phyloP scores from a whole-genome alignment of 805 yeast species.

The Metschnikowia peoriensis region DNA sequence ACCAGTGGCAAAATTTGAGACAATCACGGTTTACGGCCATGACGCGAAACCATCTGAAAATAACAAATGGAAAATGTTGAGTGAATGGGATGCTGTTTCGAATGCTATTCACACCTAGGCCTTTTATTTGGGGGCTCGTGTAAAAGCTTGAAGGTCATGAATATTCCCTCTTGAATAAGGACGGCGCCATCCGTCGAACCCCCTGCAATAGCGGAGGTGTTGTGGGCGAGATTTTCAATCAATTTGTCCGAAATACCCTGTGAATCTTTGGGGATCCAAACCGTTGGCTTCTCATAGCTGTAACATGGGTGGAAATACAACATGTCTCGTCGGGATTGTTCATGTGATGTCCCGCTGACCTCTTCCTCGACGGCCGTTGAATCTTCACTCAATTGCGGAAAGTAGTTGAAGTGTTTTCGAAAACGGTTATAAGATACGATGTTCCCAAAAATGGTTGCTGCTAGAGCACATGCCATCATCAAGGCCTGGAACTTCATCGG shows the following conservation, averaged over 20 bases:
- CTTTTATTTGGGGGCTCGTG: conserved; percentile 12
- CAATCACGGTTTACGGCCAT: conserved; percentile 15
- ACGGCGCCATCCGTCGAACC: conserved; percentile 14
- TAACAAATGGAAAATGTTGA: conserved; percentile 15
- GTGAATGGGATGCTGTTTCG: conserved; percentile 17
- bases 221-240: conserved; percentile 1
- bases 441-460: conserved; percentile 59
- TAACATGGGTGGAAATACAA: conserved; percentile 39
- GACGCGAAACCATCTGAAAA: conserved; percentile 15
- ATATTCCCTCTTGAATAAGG: conserved; percentile 4
- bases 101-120: conserved; percentile 10
- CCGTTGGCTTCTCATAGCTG: conserved; percentile 32
- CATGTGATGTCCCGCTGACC: not conserved
- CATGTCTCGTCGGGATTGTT: conserved; percentile 10
- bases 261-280: conserved; percentile 38
- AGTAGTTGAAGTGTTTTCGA: conserved; percentile 26
- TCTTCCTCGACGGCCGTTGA: not conserved
- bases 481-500: conserved; percentile 49
- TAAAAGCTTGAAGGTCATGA: conserved; percentile 7
- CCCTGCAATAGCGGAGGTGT: conserved; percentile 10
- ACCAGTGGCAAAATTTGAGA: conserved; percentile 13
- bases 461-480: conserved; percentile 50
- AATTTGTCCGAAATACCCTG: conserved; percentile 8
- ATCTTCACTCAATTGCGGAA: conserved; percentile 22
- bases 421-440: conserved; percentile 46